Evolutionary conservation across 768 basidiomycete species (phyloP).

Genomic region (Lactarius sp.): DNA sequence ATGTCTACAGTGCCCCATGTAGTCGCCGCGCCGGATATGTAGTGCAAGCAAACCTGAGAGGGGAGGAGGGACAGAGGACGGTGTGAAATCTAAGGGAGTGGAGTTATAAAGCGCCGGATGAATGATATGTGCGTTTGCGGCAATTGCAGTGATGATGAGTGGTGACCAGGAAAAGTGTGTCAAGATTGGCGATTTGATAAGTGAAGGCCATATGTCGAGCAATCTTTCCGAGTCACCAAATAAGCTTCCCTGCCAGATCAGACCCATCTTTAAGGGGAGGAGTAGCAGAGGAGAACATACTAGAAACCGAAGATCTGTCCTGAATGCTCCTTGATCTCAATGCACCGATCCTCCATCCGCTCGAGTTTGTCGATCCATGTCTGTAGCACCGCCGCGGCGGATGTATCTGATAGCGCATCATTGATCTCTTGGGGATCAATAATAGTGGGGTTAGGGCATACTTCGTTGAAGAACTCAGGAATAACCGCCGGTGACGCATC

Average conservation of each 20-base stretch:
- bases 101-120: slow-evolving; percentile 11
- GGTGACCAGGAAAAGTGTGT: slow-evolving; percentile 39
- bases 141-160: slow-evolving; percentile 33
- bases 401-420: slow-evolving; percentile 28
- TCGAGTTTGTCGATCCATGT: slow-evolving; percentile 37
- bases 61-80: slow-evolving; percentile 23
- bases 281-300: slow-evolving; percentile 29
- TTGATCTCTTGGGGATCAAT: slow-evolving; percentile 32
- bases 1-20: slow-evolving; percentile 37
- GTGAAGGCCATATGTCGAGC: slow-evolving; percentile 34
- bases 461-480: slow-evolving; percentile 36
- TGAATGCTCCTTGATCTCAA: slow-evolving; percentile 37
- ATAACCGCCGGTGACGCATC: slow-evolving; percentile 35
- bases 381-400: slow-evolving; percentile 29
- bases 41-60: slow-evolving; percentile 41
- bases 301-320: slow-evolving; percentile 35
- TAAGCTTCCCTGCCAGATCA: not conserved
- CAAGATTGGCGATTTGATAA: slow-evolving; percentile 34
- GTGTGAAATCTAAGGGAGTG: slow-evolving; percentile 2
- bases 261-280: not conserved
- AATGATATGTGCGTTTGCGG: slow-evolving; percentile 31
- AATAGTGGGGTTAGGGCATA: slow-evolving; percentile 39
- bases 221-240: slow-evolving; percentile 27
- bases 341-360: slow-evolving; percentile 37
- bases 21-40: slow-evolving; percentile 51